Evolutionary conservation across 1,284 basidiomycete genomes (phyloP).

Genomic region (Phlebopus sp.): DNA sequence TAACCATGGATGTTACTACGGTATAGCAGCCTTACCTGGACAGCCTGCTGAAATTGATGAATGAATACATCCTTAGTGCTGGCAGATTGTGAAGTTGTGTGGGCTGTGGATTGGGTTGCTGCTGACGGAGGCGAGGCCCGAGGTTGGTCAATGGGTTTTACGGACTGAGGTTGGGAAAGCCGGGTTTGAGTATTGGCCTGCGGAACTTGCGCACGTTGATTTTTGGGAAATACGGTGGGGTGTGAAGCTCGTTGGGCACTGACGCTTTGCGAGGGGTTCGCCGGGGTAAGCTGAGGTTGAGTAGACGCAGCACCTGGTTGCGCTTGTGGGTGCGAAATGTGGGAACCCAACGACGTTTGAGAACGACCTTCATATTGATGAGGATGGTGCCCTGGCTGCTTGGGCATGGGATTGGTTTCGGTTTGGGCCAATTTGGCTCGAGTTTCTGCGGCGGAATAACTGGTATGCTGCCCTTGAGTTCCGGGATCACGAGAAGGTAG

Average conservation of each 20-base stretch:
- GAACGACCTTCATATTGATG: not conserved
- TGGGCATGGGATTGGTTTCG: not conserved
- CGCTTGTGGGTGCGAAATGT: not conserved
- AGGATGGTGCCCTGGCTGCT: constrained; percentile 1
- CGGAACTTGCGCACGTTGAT: constrained; percentile 6
- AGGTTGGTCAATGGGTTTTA: constrained; percentile 4
- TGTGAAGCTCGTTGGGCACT: not conserved
- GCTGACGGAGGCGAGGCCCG: not conserved
- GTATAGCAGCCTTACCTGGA: constrained; percentile 19
- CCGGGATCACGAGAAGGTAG: constrained; percentile 2
- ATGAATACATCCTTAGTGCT: constrained; percentile 18
- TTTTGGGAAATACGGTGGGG: constrained; percentile 3
- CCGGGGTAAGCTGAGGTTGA: not conserved
- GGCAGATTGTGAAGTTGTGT: not conserved
- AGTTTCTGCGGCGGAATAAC: constrained; percentile 2
- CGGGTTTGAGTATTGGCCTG: not conserved
- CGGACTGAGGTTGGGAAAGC: not conserved
- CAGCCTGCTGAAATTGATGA: constrained; percentile 21
- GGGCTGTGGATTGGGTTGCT: not conserved
- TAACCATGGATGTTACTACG: not conserved
- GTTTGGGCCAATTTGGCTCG: not conserved
- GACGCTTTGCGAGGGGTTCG: not conserved
- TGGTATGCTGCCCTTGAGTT: constrained; percentile 6
- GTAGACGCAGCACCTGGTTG: too few relatives aligned
- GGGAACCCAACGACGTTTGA: not conserved